Evolutionary conservation across 2,329 filamentous ascomycete genomes (phyloP), one percentile per base, ranked within the genome.

Genomic region (Rachicladosporium sp.): DNA sequence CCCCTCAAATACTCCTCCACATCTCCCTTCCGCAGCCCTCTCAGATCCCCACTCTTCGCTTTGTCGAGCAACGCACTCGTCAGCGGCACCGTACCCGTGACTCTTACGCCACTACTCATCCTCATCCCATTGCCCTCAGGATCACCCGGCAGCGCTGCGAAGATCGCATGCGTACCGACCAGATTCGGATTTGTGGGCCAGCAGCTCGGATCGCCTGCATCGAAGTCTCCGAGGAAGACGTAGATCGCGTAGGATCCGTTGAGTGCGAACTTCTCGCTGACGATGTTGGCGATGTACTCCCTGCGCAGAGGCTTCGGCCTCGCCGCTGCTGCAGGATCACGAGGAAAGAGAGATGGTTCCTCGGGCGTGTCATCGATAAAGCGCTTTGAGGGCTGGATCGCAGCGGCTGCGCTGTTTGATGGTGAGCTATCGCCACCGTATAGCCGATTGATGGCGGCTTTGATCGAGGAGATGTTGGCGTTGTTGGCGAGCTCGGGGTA

Each of bases 241-340:
- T 80, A 74, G 12, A 89, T 64, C 39, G 67, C 68, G 51, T 80
- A 84, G 0, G 78, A 74, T 1, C 70, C 72, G 8, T 70, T 65
- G 6, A 82, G 58, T 2, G 74, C 74, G 42, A 74, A 70, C 45
- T 76, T 79, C 39, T 69, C 65, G 13, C 78, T 73, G 10, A 66
- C 64, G 33, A 88, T 69, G 50, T 82, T 83, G 48, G 74, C 76
- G 15, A 78, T 68, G 74, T 82, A 89, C 50, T 88, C 71, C 4
- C 65, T 66, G 50, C 77, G 76, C 7, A 54, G 53, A 33, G 59
- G 31, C 31, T 21, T 38, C 9, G 23, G 23, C 10, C 27, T 32
- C 8, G 29, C 13, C 4, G 23, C 23, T 27, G 23, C 4, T 6
- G 4, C 23, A 8, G 23, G 23, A 10, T 41, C 38, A 21, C 42